phyloP scores from a whole-genome alignment of 805 yeast genomes.

The Kregervanrija pseudodelftensis region DNA sequence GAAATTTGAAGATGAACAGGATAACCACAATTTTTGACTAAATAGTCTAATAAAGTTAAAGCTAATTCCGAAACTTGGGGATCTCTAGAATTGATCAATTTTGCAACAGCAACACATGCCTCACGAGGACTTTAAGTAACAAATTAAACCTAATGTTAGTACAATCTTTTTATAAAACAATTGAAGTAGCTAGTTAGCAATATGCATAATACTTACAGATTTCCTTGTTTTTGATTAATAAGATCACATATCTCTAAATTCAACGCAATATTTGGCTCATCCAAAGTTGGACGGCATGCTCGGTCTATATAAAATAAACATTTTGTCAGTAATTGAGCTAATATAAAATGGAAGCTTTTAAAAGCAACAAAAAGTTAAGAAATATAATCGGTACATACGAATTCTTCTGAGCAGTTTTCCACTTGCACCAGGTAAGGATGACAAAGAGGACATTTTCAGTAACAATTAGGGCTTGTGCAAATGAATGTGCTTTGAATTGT shows the following conservation, averaged over 20 bases:
- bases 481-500: no score
- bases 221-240: constrained; percentile 88
- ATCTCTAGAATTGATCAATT: constrained; percentile 72
- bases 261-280: constrained; percentile 81
- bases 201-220: constrained; percentile 28
- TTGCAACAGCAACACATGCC: constrained; percentile 82
- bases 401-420: constrained; percentile 32
- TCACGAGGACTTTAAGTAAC: constrained; percentile 61
- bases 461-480: no score
- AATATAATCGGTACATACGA: constrained; percentile 19
- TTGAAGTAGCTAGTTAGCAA: constrained; percentile 4
- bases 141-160: neutral
- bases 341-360: no score
- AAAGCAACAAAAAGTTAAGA: neutral
- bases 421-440: constrained; percentile 28
- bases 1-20: constrained; percentile 94
- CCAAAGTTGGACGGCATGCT: constrained; percentile 77
- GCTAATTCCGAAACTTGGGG: constrained; percentile 83
- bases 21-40: constrained; percentile 97
- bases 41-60: constrained; percentile 62
- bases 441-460: constrained; percentile 23
- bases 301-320: constrained; percentile 37
- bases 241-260: constrained; percentile 91
- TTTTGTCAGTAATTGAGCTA: constrained; percentile 6
- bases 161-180: neutral